Evolutionary conservation across 2,329 filamentous ascomycete species (phyloP).

Genomic region (Aspergillus jensenii): DNA sequence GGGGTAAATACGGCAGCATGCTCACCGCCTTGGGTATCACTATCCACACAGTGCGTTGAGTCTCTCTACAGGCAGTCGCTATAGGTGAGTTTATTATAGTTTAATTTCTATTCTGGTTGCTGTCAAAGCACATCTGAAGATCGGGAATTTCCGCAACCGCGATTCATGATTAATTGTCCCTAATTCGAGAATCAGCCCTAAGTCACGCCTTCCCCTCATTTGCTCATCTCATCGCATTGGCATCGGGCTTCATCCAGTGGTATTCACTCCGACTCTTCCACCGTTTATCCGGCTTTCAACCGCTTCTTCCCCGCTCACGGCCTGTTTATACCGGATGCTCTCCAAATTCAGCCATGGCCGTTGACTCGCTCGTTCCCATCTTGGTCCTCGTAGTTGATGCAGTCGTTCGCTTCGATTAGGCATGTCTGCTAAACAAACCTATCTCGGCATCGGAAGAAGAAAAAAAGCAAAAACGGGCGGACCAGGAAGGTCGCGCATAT

Average conservation of each 20-base stretch:
- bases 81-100: background rate
- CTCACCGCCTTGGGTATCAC: background rate
- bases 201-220: constrained; percentile 4
- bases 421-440: constrained; percentile 7
- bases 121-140: background rate
- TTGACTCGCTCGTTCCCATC: constrained; percentile 11
- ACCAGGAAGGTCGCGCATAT: constrained; percentile 3
- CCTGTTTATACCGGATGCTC: constrained; percentile 1
- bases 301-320: background rate
- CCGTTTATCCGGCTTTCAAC: background rate
- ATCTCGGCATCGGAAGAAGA: constrained; percentile 9
- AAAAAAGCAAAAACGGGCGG: constrained; percentile 2
- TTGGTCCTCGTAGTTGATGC: constrained; percentile 12
- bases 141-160: background rate
- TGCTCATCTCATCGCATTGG: constrained; percentile 1
- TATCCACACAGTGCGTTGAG: background rate
- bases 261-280: background rate
- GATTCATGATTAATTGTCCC: background rate
- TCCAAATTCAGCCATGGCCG: constrained; percentile 11
- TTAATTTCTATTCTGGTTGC: background rate
- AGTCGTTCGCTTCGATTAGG: constrained; percentile 10
- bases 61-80: background rate
- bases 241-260: background rate
- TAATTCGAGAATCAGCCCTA: constrained; percentile 4
- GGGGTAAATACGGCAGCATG: background rate